A percentile compares a stretch with the other conserved stretches of the same genome.
These are phyloP conservation scores for sweet orange (Citrus sinensis) DNA, from an alignment of 345 rosid species.

Conservation along the genomic window DNA sequence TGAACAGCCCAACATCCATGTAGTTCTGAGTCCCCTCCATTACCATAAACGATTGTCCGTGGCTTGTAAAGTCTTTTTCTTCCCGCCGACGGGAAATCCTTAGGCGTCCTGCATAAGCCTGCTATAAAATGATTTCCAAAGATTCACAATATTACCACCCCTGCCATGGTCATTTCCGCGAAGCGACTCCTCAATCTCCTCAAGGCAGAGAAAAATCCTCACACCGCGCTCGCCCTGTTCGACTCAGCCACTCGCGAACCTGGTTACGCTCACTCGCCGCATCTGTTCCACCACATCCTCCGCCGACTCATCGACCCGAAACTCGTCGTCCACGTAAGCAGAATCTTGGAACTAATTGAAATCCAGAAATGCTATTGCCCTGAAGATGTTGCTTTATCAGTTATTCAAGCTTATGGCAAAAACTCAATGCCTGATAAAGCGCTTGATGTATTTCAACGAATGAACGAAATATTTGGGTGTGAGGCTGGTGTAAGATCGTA, in stretches of 20 bases:
- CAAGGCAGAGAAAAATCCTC: slow-evolving; percentile 51
- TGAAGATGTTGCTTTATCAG: slow-evolving; percentile 71
- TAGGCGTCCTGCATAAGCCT: background rate
- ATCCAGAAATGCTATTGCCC: slow-evolving; percentile 59
- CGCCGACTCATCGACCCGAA: slow-evolving; percentile 56
- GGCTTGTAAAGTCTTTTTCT: background rate
- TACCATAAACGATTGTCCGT: background rate
- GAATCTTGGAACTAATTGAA: slow-evolving; percentile 55
- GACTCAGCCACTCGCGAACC: slow-evolving; percentile 62
- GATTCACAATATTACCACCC: background rate
- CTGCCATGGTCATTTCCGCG: slow-evolving; percentile 60
- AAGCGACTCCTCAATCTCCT: slow-evolving; percentile 58
- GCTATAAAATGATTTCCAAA: slow-evolving; percentile 15
- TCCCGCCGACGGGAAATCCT: background rate
- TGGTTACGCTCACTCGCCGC: slow-evolving; percentile 49
- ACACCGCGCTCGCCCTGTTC: slow-evolving; percentile 55
- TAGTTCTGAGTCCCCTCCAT: background rate
- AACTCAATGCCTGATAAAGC: slow-evolving; percentile 64
- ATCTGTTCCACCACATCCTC: slow-evolving; percentile 73
- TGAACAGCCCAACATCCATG: background rate
- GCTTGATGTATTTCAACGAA: slow-evolving; percentile 51
- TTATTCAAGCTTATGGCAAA: slow-evolving; percentile 59
- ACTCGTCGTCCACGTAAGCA: slow-evolving; percentile 42
- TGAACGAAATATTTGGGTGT: slow-evolving; percentile 69
- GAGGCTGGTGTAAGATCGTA: slow-evolving; percentile 70